These are phyloP conservation scores for Globisporangium rhizosaccharum DNA, from an alignment of 352 stramenopile species.

Conservation along the genomic window DNA sequence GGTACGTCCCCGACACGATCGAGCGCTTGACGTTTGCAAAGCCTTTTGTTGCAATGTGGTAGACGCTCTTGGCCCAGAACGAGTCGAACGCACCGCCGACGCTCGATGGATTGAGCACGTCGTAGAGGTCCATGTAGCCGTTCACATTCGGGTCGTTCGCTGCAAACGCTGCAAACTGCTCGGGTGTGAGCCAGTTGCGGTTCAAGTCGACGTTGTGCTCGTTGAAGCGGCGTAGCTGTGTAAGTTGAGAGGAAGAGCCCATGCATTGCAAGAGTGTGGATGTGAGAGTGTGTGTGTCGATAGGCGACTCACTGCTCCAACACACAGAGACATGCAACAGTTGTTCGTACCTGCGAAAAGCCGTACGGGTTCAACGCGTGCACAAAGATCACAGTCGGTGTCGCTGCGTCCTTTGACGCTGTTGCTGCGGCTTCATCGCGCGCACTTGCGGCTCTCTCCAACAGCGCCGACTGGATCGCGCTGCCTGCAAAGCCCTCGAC, in stretches of 20 bases:
- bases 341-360: constrained; percentile 40
- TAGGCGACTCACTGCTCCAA: not conserved
- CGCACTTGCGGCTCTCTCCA: constrained; percentile 6
- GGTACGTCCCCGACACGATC: constrained; percentile 88
- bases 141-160: constrained; percentile 64
- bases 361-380: constrained; percentile 85
- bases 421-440: not conserved
- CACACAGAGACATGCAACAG: not conserved
- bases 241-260: too few species aligned
- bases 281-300: not conserved
- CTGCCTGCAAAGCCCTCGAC: constrained; percentile 49
- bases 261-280: too few species aligned
- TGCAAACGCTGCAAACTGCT: constrained; percentile 45
- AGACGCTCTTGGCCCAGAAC: constrained; percentile 42
- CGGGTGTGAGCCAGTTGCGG: constrained; percentile 77
- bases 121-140: constrained; percentile 72
- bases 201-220: constrained; percentile 95
- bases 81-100: constrained; percentile 16
- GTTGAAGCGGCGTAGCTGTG: constrained; percentile 83
- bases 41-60: constrained; percentile 31
- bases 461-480: constrained; percentile 23
- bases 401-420: constrained; percentile 5
- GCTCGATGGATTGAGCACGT: constrained; percentile 60
- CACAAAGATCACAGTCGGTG: constrained; percentile 65
- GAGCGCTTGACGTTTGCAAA: constrained; percentile 68